Percentiles rank a stretch among this genome's conserved stretches.
phyloP scores from a whole-genome alignment of 108 stramenopile species.

The Skeletonema tropicum region DNA sequence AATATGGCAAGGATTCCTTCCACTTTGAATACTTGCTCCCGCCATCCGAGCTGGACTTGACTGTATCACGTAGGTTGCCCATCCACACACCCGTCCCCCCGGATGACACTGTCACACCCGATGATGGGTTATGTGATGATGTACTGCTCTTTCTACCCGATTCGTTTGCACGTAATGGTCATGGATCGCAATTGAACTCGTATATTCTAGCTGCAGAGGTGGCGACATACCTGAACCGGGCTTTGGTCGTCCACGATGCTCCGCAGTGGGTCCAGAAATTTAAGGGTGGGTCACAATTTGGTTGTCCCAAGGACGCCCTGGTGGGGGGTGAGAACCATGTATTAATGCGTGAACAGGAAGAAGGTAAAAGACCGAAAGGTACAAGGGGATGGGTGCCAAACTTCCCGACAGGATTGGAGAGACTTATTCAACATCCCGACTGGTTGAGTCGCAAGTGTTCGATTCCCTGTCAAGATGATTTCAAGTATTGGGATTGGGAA shows the following conservation, averaged over 20 bases:
- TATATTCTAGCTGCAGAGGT: constrained; percentile 18
- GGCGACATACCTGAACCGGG: constrained; percentile 23
- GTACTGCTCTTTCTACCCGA: constrained; percentile 23
- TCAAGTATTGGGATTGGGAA: constrained; percentile 13
- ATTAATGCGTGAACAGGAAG: constrained; percentile 2
- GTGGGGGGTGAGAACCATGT: constrained; percentile 4
- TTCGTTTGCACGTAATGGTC: constrained; percentile 9
- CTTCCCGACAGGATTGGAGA: constrained; percentile 13
- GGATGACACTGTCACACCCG: not conserved
- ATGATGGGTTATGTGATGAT: constrained; percentile 17
- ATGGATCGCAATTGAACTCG: constrained; percentile 16
- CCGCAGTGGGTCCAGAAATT: constrained; percentile 5
- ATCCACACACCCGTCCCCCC: not conserved
- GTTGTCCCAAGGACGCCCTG: constrained; percentile 27
- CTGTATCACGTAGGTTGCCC: not conserved
- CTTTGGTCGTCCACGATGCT: constrained; percentile 10
- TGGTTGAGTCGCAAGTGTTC: constrained; percentile 20
- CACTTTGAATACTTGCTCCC: constrained; percentile 3
- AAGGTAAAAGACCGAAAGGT: constrained; percentile 10
- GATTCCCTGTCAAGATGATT: constrained; percentile 21
- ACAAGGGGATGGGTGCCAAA: constrained; percentile 4
- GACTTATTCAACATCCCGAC: constrained; percentile 23
- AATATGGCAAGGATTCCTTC: constrained; percentile 5
- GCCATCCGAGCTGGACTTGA: not conserved
- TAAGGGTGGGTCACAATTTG: constrained; percentile 19